Percentiles rank a stretch among this genome's conserved stretches.
phyloP scores from a whole-genome alignment of 345 rosid genomes.

The Camelina neglecta region DNA sequence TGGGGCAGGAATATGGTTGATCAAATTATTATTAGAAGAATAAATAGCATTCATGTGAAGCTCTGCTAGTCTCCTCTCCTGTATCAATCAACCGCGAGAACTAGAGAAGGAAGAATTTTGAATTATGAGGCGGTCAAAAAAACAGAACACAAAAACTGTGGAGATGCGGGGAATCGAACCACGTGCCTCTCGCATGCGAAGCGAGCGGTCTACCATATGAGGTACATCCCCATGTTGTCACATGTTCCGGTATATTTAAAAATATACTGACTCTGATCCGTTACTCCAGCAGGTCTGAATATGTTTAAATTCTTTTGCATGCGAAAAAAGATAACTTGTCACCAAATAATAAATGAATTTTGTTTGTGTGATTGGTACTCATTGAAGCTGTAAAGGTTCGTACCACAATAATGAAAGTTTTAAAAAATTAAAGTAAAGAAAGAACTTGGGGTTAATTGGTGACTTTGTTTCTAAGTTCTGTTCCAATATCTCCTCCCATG shows the following conservation, averaged over 20 bases:
- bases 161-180: slow-evolving; percentile 98
- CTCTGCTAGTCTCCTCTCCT: not conserved
- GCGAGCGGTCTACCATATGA: slow-evolving; percentile 99
- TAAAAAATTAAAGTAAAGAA: not conserved
- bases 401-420: slow-evolving; percentile 2
- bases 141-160: slow-evolving; percentile 14
- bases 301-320: no score
- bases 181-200: slow-evolving; percentile 99
- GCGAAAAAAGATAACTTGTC: no score
- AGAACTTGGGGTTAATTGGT: slow-evolving; percentile 5
- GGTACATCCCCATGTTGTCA: slow-evolving; percentile 61
- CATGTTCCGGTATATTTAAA: fast-evolving
- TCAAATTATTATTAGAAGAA: no score
- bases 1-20: not conserved
- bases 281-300: no score
- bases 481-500: slow-evolving; percentile 15
- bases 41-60: not conserved
- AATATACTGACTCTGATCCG: fast-evolving
- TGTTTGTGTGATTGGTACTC: slow-evolving; percentile 23
- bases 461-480: slow-evolving; percentile 37
- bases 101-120: not conserved
- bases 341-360: not conserved
- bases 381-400: slow-evolving; percentile 17
- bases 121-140: not conserved
- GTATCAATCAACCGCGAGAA: not conserved